A percentile compares a stretch with the other conserved stretches of the same genome.
Conservation (phyloP, 2,329 filamentous ascomycete species). For the Ustulina deusta region DNA sequence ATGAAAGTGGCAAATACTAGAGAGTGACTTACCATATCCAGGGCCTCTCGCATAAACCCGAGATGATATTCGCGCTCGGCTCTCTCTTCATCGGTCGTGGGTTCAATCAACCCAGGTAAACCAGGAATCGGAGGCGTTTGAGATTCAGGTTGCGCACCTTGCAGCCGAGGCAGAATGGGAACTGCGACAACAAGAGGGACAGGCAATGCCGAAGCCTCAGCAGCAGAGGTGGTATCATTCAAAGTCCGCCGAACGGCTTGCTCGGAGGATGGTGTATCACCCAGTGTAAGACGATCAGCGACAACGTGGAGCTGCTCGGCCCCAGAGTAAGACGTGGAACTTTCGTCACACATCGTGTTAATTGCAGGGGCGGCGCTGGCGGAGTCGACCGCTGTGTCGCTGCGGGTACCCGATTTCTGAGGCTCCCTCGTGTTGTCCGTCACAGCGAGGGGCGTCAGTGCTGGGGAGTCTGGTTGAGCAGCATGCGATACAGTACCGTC, state of each 20-base stretch:
- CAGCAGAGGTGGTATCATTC: slow-evolving; percentile 38
- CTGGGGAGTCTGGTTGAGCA: slow-evolving; percentile 32
- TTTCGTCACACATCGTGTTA: slow-evolving; percentile 34
- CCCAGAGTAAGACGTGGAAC: slow-evolving; percentile 13
- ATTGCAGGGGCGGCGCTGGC: slow-evolving; percentile 35
- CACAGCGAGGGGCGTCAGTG: slow-evolving; percentile 40
- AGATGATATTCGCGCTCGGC: slow-evolving; percentile 60
- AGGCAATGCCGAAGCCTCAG: slow-evolving; percentile 44
- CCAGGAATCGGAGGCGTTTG: slow-evolving; percentile 38
- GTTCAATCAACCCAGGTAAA: slow-evolving; percentile 51
- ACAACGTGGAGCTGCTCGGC: slow-evolving; percentile 39
- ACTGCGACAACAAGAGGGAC: slow-evolving; percentile 46
- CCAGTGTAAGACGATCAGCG: slow-evolving; percentile 45
- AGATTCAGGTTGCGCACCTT: slow-evolving; percentile 33
- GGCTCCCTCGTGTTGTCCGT: slow-evolving; percentile 40
- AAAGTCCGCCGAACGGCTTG: slow-evolving; percentile 34
- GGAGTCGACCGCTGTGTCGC: slow-evolving; percentile 34
- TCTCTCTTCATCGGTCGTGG: slow-evolving; percentile 51
- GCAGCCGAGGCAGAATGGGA: slow-evolving; percentile 40
- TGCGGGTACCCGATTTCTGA: slow-evolving; percentile 51
- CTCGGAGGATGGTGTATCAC: slow-evolving; percentile 36
- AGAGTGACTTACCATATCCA: slow-evolving; percentile 76
- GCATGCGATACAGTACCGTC: slow-evolving; percentile 27
- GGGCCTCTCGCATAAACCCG: slow-evolving; percentile 84
- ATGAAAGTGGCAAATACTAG: not conserved